Base-by-base conservation (phyloP, 495 filamentous ascomycete species). In the Hypoxylon lenormandii region DNA sequence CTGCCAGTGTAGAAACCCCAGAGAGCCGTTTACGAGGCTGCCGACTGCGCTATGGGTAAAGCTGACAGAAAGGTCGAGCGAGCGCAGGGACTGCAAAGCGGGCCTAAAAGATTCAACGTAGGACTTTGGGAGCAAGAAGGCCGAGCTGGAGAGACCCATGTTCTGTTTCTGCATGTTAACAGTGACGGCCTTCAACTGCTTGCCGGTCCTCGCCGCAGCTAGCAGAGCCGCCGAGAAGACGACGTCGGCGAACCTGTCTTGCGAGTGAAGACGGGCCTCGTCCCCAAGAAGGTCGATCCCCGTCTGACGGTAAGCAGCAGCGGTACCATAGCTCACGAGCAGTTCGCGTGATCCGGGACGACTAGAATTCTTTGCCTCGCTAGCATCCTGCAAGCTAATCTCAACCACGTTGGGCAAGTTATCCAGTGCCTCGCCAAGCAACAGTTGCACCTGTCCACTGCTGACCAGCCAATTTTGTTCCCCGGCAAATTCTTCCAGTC, bases 301-400 rank as follows among this genome's bases (percentile, higher is more conserved):
- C 10, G 72, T 72, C 38, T 63, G 54, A 1, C 52, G 64, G 15
- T 30, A 23, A 36, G 72, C 33, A 11, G 54, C 43, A 6, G 60
- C 57, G 18, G 26, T 37, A 5, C 72, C 72, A 36, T 74, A 72
- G 56, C 72, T 74, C 5, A 63, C 64, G 19, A 57, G n/a, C 4
- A 37, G 16, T 22, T 19, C n/a, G 30, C 16, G 51, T 5, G 61
- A 57, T 8, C 47, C 72, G 6, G 60, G 60, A 0, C 72, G 67
- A 12, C 11, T 13, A 6, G 18, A 48, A n/a, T 36, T 16, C 33
- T 53, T 62, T 16, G 15, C 36, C 22, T 63, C 65, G 36, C 70
- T 69, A 59, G 68, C 72, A 56, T 82, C 78, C 38, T 78, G 75
- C 42, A 82, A 43, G 37, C 72, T 74, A 2, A 82, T 49, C 15